Conservation (phyloP, 176 grass and related monocot genomes). For the Oryza glaberrima region DNA sequence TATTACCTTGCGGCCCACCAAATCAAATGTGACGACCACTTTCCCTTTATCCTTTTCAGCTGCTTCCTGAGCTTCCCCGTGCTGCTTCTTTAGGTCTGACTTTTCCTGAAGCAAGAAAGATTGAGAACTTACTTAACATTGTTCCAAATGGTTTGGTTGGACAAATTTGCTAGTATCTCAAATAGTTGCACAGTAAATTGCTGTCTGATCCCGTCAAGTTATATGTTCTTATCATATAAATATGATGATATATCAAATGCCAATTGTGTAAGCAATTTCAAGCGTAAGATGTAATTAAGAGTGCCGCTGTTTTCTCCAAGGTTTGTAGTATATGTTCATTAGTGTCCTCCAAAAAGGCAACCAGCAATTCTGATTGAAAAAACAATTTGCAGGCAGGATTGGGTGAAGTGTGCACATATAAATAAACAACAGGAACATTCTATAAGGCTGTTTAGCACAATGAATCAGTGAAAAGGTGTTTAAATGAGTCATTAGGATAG, state of each 20-base stretch:
- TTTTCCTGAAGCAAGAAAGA: constrained; percentile 67
- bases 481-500: background rate
- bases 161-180: constrained; percentile 13
- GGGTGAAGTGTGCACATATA: background rate
- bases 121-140: constrained; percentile 17
- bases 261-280: background rate
- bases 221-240: constrained; percentile 28
- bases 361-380: constrained; percentile 4
- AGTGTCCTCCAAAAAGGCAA: background rate
- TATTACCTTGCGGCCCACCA: constrained; percentile 96
- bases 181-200: background rate
- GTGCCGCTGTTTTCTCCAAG: background rate
- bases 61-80: constrained; percentile 75
- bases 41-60: constrained; percentile 66
- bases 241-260: background rate
- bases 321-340: background rate
- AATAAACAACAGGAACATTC: background rate
- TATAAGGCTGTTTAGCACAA: background rate
- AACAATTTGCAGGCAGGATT: background rate
- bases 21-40: constrained; percentile 91
- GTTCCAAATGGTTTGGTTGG: background rate
- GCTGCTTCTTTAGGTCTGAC: constrained; percentile 64
- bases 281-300: background rate
- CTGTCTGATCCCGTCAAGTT: constrained; percentile 22
- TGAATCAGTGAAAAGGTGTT: background rate